These are phyloP conservation scores for Rozella allomycis DNA, from an alignment of 371 early-diverging fungal species.

Conservation along the genomic window DNA sequence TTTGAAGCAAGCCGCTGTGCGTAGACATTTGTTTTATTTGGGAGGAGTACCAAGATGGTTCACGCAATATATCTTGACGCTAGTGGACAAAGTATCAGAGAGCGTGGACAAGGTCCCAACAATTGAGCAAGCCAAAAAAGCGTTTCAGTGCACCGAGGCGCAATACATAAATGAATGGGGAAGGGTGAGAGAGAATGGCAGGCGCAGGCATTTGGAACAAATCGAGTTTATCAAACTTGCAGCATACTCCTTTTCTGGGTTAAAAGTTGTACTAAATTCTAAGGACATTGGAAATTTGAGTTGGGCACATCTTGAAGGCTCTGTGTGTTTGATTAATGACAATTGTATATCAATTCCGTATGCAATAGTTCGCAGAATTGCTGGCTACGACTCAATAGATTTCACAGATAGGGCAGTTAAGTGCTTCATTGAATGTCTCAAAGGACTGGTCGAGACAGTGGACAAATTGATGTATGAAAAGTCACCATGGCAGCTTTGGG, in stretches of 20 bases:
- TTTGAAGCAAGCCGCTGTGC: not conserved
- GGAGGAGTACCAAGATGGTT: conserved; percentile 1
- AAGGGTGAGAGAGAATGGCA: no score
- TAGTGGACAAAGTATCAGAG: not conserved
- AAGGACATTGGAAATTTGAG: not conserved
- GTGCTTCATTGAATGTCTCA: not conserved
- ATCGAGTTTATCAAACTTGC: conserved; percentile 1
- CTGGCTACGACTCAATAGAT: not conserved
- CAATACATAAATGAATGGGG: not conserved
- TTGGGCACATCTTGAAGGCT: not conserved
- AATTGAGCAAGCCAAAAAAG: no score
- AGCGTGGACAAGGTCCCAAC: no score
- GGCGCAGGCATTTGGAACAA: not conserved
- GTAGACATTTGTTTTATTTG: conserved; percentile 1
- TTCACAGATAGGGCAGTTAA: not conserved
- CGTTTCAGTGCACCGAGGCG: no score
- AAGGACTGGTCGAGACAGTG: not conserved
- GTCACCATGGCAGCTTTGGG: not conserved
- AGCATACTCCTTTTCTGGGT: not conserved
- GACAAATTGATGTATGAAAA: conserved; percentile 1
- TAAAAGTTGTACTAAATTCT: not conserved
- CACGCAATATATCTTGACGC: not conserved
- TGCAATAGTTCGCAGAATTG: not conserved
- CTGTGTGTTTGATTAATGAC: not conserved
- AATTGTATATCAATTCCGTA: not conserved